Evolutionary conservation across 352 stramenopile species (phyloP).

Genomic region (Globisporangium orthogonon): DNA sequence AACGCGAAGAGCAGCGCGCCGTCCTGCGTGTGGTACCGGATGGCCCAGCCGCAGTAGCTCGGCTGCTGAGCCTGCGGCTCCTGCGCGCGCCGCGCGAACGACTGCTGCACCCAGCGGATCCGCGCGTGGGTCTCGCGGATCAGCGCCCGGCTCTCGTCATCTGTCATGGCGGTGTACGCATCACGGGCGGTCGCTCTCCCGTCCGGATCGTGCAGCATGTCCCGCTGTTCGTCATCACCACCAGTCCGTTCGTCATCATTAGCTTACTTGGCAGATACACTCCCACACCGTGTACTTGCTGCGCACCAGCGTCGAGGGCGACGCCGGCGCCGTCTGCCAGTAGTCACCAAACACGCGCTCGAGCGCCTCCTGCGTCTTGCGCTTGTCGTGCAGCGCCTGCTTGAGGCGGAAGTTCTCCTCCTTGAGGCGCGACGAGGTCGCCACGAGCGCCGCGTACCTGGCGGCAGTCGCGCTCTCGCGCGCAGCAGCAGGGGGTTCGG

Average conservation of each 20-base stretch:
- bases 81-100: constrained; percentile 1
- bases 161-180: constrained; percentile 10
- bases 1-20: constrained; percentile 39
- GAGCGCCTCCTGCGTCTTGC: constrained; percentile 26
- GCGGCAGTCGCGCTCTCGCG: constrained; percentile 1
- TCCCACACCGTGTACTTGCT: no score
- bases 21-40: constrained; percentile 16
- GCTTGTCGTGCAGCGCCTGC: constrained; percentile 23
- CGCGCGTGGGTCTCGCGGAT: constrained; percentile 13
- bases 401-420: constrained; percentile 26
- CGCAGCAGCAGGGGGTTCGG: not conserved
- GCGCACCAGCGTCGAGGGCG: constrained; percentile 1
- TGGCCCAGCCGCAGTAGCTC: constrained; percentile 21
- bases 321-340: constrained; percentile 4
- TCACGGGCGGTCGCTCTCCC: not conserved
- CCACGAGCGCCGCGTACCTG: constrained; percentile 31
- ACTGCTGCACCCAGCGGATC: constrained; percentile 14
- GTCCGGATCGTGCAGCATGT: not conserved
- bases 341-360: constrained; percentile 22
- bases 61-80: constrained; percentile 3
- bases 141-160: constrained; percentile 16
- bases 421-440: constrained; percentile 20
- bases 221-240: not conserved
- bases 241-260: not conserved
- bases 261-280: not conserved